These are phyloP conservation scores for Effrenium voratum DNA, from an alignment of 73 alveolate species.

Conservation along the genomic window DNA sequence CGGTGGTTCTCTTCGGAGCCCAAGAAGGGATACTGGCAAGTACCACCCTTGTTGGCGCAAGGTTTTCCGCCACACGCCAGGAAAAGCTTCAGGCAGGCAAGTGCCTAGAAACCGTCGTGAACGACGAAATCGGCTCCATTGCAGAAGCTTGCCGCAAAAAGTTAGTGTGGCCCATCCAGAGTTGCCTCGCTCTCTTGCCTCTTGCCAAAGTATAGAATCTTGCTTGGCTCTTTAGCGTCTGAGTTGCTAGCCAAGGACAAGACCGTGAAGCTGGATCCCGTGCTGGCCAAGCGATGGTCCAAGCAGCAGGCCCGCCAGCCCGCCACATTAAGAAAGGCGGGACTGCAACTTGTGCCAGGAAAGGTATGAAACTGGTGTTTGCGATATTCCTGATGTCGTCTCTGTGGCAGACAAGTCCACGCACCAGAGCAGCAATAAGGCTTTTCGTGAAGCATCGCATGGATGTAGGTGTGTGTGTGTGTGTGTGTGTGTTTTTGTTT, in stretches of 20 bases:
- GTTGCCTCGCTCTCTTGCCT: neutral
- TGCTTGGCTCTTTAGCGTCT: neutral
- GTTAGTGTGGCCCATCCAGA: neutral
- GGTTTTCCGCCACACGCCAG: neutral
- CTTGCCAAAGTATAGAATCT: neutral
- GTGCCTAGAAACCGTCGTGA: neutral
- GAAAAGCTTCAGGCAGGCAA: constrained; percentile 51
- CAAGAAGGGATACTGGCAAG: too few relatives aligned
- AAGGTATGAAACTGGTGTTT: constrained; percentile 38
- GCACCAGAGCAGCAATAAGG: neutral
- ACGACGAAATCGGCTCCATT: constrained; percentile 53
- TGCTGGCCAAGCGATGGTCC: constrained; percentile 91
- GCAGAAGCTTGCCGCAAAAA: constrained; percentile 17
- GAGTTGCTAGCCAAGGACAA: constrained; percentile 9
- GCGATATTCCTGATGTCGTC: constrained; percentile 48
- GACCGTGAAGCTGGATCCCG: constrained; percentile 76
- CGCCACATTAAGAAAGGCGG: too few relatives aligned
- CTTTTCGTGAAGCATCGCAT: too few relatives aligned
- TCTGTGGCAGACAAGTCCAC: constrained; percentile 75
- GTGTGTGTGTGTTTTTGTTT: neutral
- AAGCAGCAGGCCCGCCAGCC: constrained; percentile 65
- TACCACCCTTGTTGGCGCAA: too few relatives aligned
- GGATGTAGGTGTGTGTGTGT: neutral
- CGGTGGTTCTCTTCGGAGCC: too few relatives aligned
- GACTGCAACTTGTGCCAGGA: too few relatives aligned